These are phyloP conservation scores for Cystobasidium ongulense DNA, from an alignment of 768 basidiomycete genomes.

Conservation along the genomic window DNA sequence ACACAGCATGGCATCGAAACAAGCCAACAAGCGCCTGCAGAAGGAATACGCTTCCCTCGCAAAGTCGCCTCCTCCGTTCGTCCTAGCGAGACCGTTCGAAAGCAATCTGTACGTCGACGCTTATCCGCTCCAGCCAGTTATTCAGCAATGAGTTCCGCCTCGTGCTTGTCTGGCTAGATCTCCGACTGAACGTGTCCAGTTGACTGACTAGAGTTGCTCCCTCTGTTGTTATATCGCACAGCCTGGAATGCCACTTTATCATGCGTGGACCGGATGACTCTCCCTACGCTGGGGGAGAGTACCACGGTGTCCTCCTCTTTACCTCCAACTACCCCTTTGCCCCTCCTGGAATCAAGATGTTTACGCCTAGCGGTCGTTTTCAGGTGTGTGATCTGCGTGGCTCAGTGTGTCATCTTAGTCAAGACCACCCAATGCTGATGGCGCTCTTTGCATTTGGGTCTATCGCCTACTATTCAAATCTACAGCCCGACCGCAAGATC, in stretches of 20 bases:
- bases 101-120: conserved; percentile 48
- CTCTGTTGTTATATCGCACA: conserved; percentile 1
- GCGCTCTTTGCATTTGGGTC: too few species aligned
- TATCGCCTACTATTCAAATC: too few species aligned
- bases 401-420: too few species aligned
- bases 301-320: conserved; percentile 31
- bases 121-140: neutral
- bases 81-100: conserved; percentile 92
- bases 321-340: conserved; percentile 33
- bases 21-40: conserved; percentile 48
- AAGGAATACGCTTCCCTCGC: conserved; percentile 92
- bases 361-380: conserved; percentile 82
- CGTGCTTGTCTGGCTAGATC: too few species aligned
- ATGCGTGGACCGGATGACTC: conserved; percentile 87
- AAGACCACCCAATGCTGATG: too few species aligned
- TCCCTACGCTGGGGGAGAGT: conserved; percentile 78
- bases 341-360: conserved; percentile 56
- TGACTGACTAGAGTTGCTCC: too few species aligned
- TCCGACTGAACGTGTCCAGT: too few species aligned
- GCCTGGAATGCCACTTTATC: conserved; percentile 39
- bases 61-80: conserved; percentile 84
- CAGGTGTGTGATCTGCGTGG: conserved; percentile 40
- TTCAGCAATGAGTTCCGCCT: too few species aligned
- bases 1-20: conserved; percentile 17
- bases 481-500: conserved; percentile 56